These are phyloP conservation scores for Lipomyces yamadae DNA, from an alignment of 805 yeast genomes.

Conservation along the genomic window DNA sequence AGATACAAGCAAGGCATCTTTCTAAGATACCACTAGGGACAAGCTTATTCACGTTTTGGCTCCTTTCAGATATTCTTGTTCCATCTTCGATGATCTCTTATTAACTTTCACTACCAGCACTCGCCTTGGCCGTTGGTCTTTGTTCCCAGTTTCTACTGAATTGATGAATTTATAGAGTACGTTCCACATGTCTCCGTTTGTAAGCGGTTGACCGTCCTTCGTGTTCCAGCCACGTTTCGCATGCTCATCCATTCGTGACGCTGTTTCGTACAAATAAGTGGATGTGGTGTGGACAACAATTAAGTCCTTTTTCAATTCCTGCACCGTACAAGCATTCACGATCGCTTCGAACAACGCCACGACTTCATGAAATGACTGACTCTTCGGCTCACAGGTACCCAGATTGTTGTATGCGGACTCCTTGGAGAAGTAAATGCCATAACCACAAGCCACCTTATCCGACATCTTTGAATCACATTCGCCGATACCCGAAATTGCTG, in stretches of 20 bases:
- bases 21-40: neutral
- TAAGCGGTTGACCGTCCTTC: conserved; percentile 8
- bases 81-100: conserved; percentile 2
- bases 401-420: conserved; percentile 21
- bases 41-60: conserved; percentile 20
- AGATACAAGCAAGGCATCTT: neutral
- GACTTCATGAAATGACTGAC: conserved; percentile 2
- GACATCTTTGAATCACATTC: conserved; percentile 1
- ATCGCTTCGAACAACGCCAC: conserved; percentile 18
- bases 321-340: neutral
- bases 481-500: conserved; percentile 11
- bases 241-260: conserved; percentile 8
- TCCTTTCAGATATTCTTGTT: neutral
- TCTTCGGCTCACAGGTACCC: conserved; percentile 15
- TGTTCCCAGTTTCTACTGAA: neutral
- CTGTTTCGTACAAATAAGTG: conserved; percentile 4
- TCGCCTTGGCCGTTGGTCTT: neutral
- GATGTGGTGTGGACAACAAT: conserved; percentile 23
- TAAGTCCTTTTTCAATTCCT: conserved; percentile 6
- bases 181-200: conserved; percentile 6
- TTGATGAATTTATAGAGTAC: conserved; percentile 1
- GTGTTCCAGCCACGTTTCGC: conserved; percentile 5
- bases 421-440: conserved; percentile 21
- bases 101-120: conserved; percentile 5
- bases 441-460: conserved; percentile 17